Base-by-base conservation (phyloP, 2,329 filamentous ascomycete genomes). In the Rhytidhysteron rufulum region DNA sequence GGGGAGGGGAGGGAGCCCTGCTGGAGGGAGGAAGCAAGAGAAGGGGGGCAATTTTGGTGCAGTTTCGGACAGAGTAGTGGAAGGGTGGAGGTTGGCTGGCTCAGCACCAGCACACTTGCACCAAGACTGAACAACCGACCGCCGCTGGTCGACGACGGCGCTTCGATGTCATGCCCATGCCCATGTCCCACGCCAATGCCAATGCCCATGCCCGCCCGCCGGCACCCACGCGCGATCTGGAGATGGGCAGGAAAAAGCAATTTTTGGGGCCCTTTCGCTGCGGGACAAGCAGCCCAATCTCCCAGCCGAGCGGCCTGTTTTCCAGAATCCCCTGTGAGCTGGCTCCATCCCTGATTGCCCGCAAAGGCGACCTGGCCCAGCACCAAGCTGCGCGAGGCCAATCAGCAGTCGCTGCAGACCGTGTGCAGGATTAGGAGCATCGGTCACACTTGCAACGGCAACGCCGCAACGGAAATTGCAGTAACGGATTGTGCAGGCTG, bases 201-300 rank as follows among this genome's bases (percentile, higher is more conserved):
- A n/a, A n/a, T n/a, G n/a, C n/a, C n/a, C n/a, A n/a, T n/a, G 49
- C 52, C 55, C 54, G 57, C 53, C 55, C 43, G 49, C 47, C 54
- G 56, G 56, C 57, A 57, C 55, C 52, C 49, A 38, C 36, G 57
- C 54, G 53, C 55, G 53, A 61, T 62, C 57, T 55, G 54, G 55
- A 13, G 24, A n/a, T n/a, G n/a, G n/a, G n/a, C n/a, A n/a, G n/a
- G 34, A 36, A 24, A 20, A 16, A 54, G 54, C 49, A 39, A 38
- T 24, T 27, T 29, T 38, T 21, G 37, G 38, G 51, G 52, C 43
- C 49, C 47, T 44, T 42, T 10, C 17, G 11, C 31, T 16, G 31
- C 16, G 16, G 35, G 20, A 30, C 24, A 27, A 27, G 24, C 24
- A 60, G 60, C 58, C 51, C 56, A 43, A 43, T 37, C 16, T 19